Evolutionary conservation across 306 rosid species (phyloP).

Genomic region (Spatholobus suberectus): DNA sequence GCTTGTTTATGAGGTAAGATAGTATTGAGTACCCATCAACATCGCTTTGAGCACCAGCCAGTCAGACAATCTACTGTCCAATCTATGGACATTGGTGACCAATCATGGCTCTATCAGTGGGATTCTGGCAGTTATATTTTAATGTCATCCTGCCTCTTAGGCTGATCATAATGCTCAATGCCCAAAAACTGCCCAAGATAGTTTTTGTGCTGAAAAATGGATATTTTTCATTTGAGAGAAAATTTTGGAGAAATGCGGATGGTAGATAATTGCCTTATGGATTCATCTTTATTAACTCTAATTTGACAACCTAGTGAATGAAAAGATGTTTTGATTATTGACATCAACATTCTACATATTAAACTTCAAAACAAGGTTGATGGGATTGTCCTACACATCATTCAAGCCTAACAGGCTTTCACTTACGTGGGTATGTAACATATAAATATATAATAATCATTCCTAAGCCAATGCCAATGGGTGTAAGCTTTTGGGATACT

Average conservation of each 20-base stretch:
- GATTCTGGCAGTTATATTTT: background rate
- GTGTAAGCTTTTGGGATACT: background rate
- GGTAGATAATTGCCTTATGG: background rate
- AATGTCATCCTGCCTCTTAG: background rate
- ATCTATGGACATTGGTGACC: background rate
- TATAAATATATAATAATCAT: background rate
- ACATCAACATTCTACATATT: conserved; percentile 9
- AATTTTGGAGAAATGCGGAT: background rate
- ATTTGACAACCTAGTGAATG: background rate
- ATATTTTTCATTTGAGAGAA: background rate
- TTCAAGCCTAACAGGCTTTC: background rate
- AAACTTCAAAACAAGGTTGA: background rate
- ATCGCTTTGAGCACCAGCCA: background rate
- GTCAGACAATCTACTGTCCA: background rate
- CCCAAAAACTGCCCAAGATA: background rate
- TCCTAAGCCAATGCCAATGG: background rate
- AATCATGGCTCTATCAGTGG: background rate
- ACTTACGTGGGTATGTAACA: background rate
- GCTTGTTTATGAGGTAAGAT: background rate
- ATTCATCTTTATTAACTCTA: background rate
- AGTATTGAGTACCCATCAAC: background rate
- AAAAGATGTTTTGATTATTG: conserved; percentile 11
- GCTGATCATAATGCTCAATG: background rate
- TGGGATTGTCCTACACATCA: background rate
- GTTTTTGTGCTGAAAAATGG: background rate